phyloP scores from a whole-genome alignment of 1,284 basidiomycete genomes.

The Peniophora sp. region DNA sequence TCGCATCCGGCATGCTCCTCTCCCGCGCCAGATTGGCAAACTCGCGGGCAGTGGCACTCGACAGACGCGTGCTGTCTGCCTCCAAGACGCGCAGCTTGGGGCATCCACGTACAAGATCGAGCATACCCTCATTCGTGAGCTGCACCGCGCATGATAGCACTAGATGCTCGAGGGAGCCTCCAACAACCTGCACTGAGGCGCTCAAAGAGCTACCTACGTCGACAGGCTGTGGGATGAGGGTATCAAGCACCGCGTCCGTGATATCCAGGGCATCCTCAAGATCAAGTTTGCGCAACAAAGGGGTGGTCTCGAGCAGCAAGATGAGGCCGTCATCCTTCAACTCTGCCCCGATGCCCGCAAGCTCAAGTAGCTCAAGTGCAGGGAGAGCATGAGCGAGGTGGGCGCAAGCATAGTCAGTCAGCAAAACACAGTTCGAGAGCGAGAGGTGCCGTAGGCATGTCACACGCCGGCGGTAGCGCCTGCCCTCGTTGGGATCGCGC shows the following conservation, averaged over 20 bases:
- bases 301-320: constrained; percentile 64
- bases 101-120: constrained; percentile 59
- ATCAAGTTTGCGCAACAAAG: constrained; percentile 70
- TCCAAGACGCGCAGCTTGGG: constrained; percentile 59
- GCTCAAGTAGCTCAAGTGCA: constrained; percentile 71
- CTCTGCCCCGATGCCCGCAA: constrained; percentile 69
- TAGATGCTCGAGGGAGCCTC: constrained; percentile 56
- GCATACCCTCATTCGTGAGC: constrained; percentile 57
- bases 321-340: constrained; percentile 67
- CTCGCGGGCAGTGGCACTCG: constrained; percentile 52
- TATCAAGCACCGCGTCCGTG: constrained; percentile 61
- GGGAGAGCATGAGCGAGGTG: constrained; percentile 71
- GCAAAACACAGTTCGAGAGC: constrained; percentile 64
- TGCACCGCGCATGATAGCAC: constrained; percentile 61
- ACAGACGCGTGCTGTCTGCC: constrained; percentile 72
- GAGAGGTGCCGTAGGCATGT: constrained; percentile 73
- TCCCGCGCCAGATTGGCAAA: constrained; percentile 53
- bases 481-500: constrained; percentile 42
- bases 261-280: constrained; percentile 78
- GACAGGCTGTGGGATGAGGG: constrained; percentile 46
- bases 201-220: constrained; percentile 1
- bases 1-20: constrained; percentile 42
- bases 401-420: constrained; percentile 70
- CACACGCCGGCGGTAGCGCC: constrained; percentile 50
- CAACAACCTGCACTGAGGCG: constrained; percentile 1